A percentile compares a stretch with the other conserved stretches of the same genome.
Evolutionary conservation across 495 filamentous ascomycete species (phyloP).

Genomic region (Daldinia vernicosa): DNA sequence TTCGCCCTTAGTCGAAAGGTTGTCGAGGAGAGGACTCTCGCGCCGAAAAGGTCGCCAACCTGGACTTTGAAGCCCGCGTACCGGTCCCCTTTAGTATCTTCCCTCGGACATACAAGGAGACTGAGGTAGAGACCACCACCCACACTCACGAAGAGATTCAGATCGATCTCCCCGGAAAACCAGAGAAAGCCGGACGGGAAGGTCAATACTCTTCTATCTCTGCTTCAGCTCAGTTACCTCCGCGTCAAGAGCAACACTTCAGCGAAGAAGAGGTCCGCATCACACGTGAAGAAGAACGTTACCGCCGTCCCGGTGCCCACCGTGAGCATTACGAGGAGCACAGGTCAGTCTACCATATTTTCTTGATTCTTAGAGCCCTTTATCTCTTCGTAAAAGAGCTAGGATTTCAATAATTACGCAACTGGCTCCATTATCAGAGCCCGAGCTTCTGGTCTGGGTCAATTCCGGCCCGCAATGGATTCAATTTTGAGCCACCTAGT

Average conservation of each 20-base stretch:
- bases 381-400: background rate
- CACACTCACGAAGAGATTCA: constrained; percentile 85
- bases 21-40: constrained; percentile 85
- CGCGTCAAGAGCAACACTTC: constrained; percentile 71
- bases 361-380: background rate
- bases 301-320: constrained; percentile 68
- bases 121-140: constrained; percentile 80
- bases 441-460: background rate
- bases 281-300: constrained; percentile 71
- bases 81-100: constrained; percentile 99
- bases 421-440: background rate
- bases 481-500: constrained; percentile 19
- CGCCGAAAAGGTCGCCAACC: constrained; percentile 82
- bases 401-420: constrained; percentile 1
- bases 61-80: constrained; percentile 99
- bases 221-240: constrained; percentile 67
- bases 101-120: constrained; percentile 97
- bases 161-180: constrained; percentile 76
- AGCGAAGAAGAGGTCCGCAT: constrained; percentile 84
- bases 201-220: constrained; percentile 77
- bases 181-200: constrained; percentile 86
- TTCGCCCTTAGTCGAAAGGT: constrained; percentile 90
- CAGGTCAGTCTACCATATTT: constrained; percentile 41
- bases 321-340: constrained; percentile 66
- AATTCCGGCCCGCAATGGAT: constrained; percentile 28